Percentiles rank a stretch among this genome's conserved stretches.
Conservation (phyloP, 2,329 filamentous ascomycete genomes). For the Cladophialophora yegresii region DNA sequence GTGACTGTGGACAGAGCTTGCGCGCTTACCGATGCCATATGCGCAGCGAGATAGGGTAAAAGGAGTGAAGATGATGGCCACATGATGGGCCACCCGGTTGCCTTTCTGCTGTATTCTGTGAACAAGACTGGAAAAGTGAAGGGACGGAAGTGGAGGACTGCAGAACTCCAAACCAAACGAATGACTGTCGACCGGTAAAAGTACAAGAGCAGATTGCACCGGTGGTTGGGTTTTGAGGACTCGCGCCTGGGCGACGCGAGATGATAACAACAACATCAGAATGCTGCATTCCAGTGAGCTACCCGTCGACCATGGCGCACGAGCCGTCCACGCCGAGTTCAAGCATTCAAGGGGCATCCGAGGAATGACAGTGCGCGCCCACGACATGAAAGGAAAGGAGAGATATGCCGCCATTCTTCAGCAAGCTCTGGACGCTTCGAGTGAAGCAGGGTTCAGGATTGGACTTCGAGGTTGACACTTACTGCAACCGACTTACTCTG, state of each 20-base stretch:
- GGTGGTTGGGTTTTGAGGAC: constrained; percentile 25
- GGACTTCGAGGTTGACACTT: neutral
- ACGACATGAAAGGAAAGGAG: neutral
- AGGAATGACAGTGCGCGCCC: constrained; percentile 24
- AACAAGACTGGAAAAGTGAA: constrained; percentile 11
- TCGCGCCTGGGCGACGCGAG: constrained; percentile 8
- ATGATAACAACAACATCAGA: constrained; percentile 31
- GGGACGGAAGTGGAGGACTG: constrained; percentile 24
- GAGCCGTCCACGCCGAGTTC: constrained; percentile 6
- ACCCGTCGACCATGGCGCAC: constrained; percentile 24
- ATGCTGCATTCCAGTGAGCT: constrained; percentile 34
- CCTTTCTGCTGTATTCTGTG: constrained; percentile 9
- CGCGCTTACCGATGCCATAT: constrained; percentile 22
- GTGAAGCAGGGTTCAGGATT: neutral
- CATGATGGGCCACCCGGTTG: constrained; percentile 24
- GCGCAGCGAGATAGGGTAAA: constrained; percentile 26
- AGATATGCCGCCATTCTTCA: constrained; percentile 13
- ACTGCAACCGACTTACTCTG: neutral
- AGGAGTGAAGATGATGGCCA: constrained; percentile 28
- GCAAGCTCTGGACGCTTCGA: neutral
- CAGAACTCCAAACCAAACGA: constrained; percentile 33
- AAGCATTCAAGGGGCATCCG: constrained; percentile 13
- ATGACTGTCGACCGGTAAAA: constrained; percentile 27
- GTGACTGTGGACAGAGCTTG: constrained; percentile 26
- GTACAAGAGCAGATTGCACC: constrained; percentile 15